Evolutionary conservation across 1,284 basidiomycete genomes (phyloP).

Genomic region (Marasmius fiardii): DNA sequence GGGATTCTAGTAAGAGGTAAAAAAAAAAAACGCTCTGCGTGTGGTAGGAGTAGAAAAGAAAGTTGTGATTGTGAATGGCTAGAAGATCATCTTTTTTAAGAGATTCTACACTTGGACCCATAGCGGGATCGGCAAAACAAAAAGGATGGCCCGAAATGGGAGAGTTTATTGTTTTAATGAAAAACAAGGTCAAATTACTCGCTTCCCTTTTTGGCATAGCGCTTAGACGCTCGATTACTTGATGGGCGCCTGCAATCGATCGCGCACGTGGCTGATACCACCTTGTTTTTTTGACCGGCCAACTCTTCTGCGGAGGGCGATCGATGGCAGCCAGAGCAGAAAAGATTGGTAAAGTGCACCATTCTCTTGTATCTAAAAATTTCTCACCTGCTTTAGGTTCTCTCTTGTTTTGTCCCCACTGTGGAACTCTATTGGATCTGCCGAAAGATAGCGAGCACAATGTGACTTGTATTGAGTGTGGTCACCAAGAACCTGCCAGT

Average conservation of each 20-base stretch:
- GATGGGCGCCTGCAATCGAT: too few relatives aligned
- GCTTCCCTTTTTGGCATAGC: too few relatives aligned
- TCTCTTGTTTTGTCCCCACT: slow-evolving; percentile 90
- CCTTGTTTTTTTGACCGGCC: too few relatives aligned
- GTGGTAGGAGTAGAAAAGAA: too few relatives aligned
- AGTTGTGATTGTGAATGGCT: background rate
- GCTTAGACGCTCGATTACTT: too few relatives aligned
- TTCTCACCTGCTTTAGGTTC: slow-evolving; percentile 55
- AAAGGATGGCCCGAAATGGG: slow-evolving; percentile 1
- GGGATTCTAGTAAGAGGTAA: slow-evolving; percentile 7
- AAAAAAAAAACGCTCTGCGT: too few relatives aligned
- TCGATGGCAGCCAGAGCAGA: slow-evolving; percentile 19
- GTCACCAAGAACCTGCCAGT: slow-evolving; percentile 79
- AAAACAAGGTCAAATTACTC: background rate
- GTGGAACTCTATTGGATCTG: slow-evolving; percentile 86
- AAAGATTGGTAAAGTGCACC: slow-evolving; percentile 23
- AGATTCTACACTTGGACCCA: slow-evolving; percentile 4
- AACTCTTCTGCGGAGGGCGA: too few relatives aligned
- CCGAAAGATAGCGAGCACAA: slow-evolving; percentile 76
- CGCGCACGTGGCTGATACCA: too few relatives aligned
- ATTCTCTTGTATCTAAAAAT: background rate
- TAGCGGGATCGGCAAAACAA: background rate
- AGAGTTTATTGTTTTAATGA: slow-evolving; percentile 5
- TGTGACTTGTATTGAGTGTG: slow-evolving; percentile 88
- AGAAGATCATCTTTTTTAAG: background rate